Conservation (phyloP, 306 rosid genomes). For the Boehmeria nivea region DNA sequence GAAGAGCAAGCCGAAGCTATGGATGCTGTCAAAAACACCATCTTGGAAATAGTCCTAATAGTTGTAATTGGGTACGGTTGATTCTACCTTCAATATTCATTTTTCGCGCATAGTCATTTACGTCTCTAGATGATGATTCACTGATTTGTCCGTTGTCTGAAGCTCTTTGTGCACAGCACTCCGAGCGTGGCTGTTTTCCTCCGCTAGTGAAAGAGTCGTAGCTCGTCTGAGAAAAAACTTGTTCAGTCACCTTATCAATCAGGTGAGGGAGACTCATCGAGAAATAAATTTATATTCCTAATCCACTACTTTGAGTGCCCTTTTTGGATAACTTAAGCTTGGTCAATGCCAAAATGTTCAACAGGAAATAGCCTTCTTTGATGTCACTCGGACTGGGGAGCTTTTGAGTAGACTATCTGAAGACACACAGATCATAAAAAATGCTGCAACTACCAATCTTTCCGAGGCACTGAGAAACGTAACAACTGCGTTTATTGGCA, state of each 20-base stretch:
- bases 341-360: constrained; percentile 14
- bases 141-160: constrained; percentile 21
- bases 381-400: constrained; percentile 79
- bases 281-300: constrained; percentile 5
- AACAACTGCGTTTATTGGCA: constrained; percentile 61
- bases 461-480: constrained; percentile 72
- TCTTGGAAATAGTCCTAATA: constrained; percentile 45
- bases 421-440: constrained; percentile 80
- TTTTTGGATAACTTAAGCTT: neutral
- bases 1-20: constrained; percentile 26
- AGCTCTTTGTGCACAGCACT: constrained; percentile 70
- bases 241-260: constrained; percentile 64
- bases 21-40: constrained; percentile 57
- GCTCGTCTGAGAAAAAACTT: constrained; percentile 66
- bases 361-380: constrained; percentile 85
- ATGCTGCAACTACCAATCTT: constrained; percentile 85
- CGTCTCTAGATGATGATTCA: no score
- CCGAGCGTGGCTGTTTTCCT: constrained; percentile 75
- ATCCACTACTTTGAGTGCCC: neutral
- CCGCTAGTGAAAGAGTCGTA: constrained; percentile 80
- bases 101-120: neutral
- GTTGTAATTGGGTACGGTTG: constrained; percentile 56
- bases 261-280: constrained; percentile 38
- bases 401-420: constrained; percentile 82
- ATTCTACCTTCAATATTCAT: neutral